These are phyloP conservation scores for Microbotryum intermedium DNA, from an alignment of 1,284 basidiomycete species.

Conservation along the genomic window DNA sequence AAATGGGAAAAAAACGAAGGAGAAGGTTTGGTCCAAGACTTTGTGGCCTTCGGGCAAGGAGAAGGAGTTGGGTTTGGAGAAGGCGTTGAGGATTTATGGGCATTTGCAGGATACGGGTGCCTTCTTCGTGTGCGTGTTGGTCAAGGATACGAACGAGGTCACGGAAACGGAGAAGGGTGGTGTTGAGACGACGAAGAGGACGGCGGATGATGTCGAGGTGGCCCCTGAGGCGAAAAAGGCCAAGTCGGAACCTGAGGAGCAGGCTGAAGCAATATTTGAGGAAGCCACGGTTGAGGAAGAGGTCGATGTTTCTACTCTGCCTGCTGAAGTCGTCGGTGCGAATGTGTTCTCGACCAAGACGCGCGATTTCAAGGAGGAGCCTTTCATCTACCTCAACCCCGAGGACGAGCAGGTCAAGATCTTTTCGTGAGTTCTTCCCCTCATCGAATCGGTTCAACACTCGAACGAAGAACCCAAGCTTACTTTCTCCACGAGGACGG, in stretches of 20 bases:
- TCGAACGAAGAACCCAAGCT: not conserved
- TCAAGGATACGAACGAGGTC: slow-evolving; percentile 41
- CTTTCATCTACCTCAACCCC: slow-evolving; percentile 67
- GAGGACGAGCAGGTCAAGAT: slow-evolving; percentile 60
- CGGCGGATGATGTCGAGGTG: not conserved
- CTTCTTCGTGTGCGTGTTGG: slow-evolving; percentile 89
- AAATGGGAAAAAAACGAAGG: slow-evolving; percentile 42
- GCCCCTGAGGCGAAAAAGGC: slow-evolving; percentile 23
- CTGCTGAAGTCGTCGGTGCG: slow-evolving; percentile 5
- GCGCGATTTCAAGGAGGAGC: slow-evolving; percentile 70
- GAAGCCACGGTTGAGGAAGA: not conserved
- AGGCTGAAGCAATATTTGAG: no score
- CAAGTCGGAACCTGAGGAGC: not conserved
- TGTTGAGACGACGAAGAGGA: not conserved
- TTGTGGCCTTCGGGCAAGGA: slow-evolving; percentile 72
- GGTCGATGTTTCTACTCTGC: not conserved
- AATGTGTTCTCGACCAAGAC: not conserved
- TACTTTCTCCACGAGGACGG: not conserved
- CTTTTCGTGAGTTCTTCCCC: slow-evolving; percentile 54
- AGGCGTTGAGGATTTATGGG: slow-evolving; percentile 79
- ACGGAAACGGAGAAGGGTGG: slow-evolving; percentile 19
- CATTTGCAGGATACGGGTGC: slow-evolving; percentile 96
- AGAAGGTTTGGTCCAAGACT: slow-evolving; percentile 55
- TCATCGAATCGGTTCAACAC: not conserved
- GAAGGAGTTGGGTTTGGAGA: slow-evolving; percentile 52